Conservation (phyloP, 2,329 filamentous ascomycete species). For the Zelopaecilomyces penicillatus region DNA sequence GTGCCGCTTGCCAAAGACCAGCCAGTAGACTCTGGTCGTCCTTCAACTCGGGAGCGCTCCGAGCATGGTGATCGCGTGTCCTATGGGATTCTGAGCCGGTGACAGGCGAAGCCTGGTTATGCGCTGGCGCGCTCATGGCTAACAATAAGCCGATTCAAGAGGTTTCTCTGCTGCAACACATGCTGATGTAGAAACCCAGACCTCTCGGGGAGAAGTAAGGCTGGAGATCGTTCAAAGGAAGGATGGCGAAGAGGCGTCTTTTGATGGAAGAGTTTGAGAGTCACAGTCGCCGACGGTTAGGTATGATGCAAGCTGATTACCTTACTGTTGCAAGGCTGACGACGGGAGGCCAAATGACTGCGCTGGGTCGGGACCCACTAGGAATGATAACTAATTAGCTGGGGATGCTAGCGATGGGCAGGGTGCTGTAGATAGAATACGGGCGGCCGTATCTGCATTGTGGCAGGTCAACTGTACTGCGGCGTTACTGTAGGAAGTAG, state of each 20-base stretch:
- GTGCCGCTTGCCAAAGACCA: conserved; percentile 53
- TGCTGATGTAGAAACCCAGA: not conserved
- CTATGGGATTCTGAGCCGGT: conserved; percentile 7
- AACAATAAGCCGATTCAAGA: conserved; percentile 6
- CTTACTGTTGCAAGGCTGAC: too few species aligned
- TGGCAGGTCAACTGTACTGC: not conserved
- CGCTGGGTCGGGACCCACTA: too few species aligned
- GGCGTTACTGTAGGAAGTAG: too few species aligned
- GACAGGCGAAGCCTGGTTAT: conserved; percentile 6
- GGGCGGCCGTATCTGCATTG: not conserved
- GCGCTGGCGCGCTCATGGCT: conserved; percentile 14
- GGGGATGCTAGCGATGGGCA: not conserved
- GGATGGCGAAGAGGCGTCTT: too few species aligned
- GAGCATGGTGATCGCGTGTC: conserved; percentile 6
- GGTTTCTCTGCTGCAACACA: conserved; percentile 2
- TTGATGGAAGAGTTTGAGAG: too few species aligned
- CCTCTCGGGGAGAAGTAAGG: too few species aligned
- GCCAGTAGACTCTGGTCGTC: conserved; percentile 42
- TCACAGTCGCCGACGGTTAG: too few species aligned
- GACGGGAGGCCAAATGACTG: too few species aligned
- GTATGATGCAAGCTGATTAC: too few species aligned
- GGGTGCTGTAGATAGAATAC: not conserved
- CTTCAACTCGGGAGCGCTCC: conserved; percentile 15
- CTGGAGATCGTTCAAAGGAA: too few species aligned
- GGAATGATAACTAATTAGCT: not conserved